Evolutionary conservation across 495 filamentous ascomycete species (phyloP), one percentile per base, ranked within the genome.

Genomic region (Clavariopsis aquatica): DNA sequence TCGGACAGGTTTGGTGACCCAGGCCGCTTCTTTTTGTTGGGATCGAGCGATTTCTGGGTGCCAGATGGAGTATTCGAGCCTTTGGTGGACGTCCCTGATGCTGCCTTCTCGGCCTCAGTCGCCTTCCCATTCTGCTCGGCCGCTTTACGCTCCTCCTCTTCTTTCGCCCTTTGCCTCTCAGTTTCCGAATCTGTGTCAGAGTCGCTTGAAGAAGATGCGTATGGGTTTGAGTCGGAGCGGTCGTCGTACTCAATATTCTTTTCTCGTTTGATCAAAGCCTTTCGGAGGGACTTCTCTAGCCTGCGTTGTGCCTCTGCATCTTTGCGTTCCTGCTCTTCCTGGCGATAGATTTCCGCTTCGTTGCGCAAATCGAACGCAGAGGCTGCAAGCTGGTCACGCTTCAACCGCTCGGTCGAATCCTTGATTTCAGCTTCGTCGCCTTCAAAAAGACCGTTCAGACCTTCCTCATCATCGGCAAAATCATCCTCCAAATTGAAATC

Each of bases 1-100:
- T 97, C 88, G 13, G 94, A 97, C 20, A 87, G 81, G 68, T 90
- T 87, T 7, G 93, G 91, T 28, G 93, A 96, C 28, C 93, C 93
- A 22, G 88, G 80, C 19, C 94, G 87, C 77, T 97, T 98, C 49
- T 93, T 85, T 74, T 77, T 91, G 69, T 60, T 65, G 31, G 60
- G 52, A 54, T 69, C 65, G 77, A 65, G 23, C 7, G 61, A 22
- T 57, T 58, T 78, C 78, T 60, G 84, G 86, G 27, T 20, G 49
- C 88, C 85, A 23, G 89, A 87, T 0, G 93, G 89, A 2, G 91
- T 92, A 58, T 82, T 91, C 26, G 82, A 84, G 29, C 89, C 89
- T 72, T 90, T 91, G 10, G 86, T 81, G 1, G 85, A 71, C 2
- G 68, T 31, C 24, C 66, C 71, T 13, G 69, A 67, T 10, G 69